Percentiles rank a stretch among this genome's conserved stretches.
Evolutionary conservation across 2,329 filamentous ascomycete species (phyloP).

Genomic region (Raffaelea albimanens): DNA sequence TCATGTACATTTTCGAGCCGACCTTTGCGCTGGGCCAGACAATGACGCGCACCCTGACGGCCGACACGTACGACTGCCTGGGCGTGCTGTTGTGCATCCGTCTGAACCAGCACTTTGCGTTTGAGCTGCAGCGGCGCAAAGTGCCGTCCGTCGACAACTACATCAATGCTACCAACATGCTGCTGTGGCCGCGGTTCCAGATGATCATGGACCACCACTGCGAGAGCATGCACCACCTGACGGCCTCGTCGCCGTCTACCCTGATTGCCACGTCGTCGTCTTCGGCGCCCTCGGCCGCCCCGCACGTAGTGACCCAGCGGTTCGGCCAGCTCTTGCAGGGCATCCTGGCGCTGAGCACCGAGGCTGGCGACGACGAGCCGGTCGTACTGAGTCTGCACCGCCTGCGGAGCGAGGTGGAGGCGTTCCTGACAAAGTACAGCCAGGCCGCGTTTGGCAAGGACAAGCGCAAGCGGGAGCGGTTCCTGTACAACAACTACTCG

Average conservation of each 20-base stretch:
- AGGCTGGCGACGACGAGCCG: slow-evolving; percentile 89
- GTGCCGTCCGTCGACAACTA: slow-evolving; percentile 84
- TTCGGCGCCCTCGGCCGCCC: slow-evolving; percentile 62
- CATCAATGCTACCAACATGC: slow-evolving; percentile 90
- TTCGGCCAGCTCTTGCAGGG: slow-evolving; percentile 89
- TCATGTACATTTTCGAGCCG: slow-evolving; percentile 80
- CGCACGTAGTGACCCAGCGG: slow-evolving; percentile 86
- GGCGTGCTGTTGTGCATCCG: slow-evolving; percentile 87
- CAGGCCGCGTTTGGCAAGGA: slow-evolving; percentile 60
- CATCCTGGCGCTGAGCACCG: slow-evolving; percentile 72
- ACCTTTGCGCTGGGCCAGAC: slow-evolving; percentile 75
- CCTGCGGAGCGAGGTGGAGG: slow-evolving; percentile 72
- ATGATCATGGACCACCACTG: slow-evolving; percentile 88
- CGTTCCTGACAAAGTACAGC: slow-evolving; percentile 69
- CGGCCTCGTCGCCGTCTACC: slow-evolving; percentile 37
- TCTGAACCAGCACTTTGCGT: slow-evolving; percentile 87
- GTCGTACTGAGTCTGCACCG: slow-evolving; percentile 72
- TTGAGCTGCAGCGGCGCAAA: slow-evolving; percentile 84
- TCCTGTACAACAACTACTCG: slow-evolving; percentile 93
- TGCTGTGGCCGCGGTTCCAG: slow-evolving; percentile 93
- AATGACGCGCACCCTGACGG: slow-evolving; percentile 66
- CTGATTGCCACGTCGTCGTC: neutral
- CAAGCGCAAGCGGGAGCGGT: slow-evolving; percentile 65
- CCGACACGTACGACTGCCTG: slow-evolving; percentile 72
- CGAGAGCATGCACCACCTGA: slow-evolving; percentile 66